Percentiles rank a stretch among this genome's conserved stretches.
Conservation (phyloP, 345 rosid genomes). For the Jatropha curcas region DNA sequence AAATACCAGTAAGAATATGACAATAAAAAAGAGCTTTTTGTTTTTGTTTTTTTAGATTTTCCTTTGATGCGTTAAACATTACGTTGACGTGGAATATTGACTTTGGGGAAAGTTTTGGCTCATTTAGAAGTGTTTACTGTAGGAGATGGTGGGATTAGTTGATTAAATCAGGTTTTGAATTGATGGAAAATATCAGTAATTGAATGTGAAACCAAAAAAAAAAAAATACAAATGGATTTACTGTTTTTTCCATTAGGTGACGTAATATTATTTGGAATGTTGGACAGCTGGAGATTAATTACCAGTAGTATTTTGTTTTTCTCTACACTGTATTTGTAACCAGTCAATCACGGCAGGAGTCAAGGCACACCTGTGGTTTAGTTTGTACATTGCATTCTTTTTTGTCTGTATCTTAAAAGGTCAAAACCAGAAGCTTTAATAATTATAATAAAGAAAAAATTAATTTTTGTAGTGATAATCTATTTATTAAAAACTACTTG, state of each 20-base stretch:
- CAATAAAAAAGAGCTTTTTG: no score
- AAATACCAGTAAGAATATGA: no score
- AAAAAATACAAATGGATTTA: no score
- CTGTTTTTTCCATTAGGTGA: not conserved
- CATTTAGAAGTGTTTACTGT: not conserved
- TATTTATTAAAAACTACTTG: no score
- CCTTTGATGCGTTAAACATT: no score
- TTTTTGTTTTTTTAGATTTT: no score
- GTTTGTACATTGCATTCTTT: no score
- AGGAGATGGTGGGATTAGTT: conserved; percentile 7
- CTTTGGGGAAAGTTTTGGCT: conserved; percentile 5
- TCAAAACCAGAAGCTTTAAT: no score
- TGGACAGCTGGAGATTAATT: not conserved
- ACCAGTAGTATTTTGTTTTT: not conserved
- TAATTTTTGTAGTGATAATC: no score
- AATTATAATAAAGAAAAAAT: no score
- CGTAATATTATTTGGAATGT: not conserved
- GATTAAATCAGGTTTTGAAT: not conserved
- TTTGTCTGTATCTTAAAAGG: no score
- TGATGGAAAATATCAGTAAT: not conserved
- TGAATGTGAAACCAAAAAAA: not conserved
- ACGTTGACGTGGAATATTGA: conserved; percentile 14
- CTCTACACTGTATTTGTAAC: not conserved
- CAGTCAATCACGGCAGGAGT: conserved; percentile 23
- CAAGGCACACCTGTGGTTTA: not conserved